Evolutionary conservation across 768 basidiomycete species (phyloP), one percentile per base, ranked within the genome.

Genomic region (Boletus huronensis): DNA sequence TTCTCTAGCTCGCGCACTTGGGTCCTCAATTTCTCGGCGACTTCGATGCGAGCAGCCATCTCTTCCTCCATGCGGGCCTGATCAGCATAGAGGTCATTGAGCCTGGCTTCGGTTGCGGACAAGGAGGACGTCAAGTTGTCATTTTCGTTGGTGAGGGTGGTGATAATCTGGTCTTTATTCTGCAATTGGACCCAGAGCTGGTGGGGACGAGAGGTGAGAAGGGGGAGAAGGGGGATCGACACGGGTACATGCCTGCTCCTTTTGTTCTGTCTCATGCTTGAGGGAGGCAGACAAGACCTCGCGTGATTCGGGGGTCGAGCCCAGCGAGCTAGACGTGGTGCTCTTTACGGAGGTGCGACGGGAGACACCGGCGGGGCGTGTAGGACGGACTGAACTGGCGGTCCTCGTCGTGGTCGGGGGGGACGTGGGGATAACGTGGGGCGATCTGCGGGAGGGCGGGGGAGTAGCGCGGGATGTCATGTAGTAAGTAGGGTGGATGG

Each of bases 1-100:
- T 84, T 91, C 74, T 95, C 93, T 19, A 94, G 72, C 55, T 93
- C 92, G 58, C 87, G 85, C 39, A 92, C 80, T 70, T 94, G 89
- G 17, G 77, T 70, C 54, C 93, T 77, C 48, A 95, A 77, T 69
- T 93, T 93, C 57, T 93, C 91, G 35, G 84, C 75, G 35, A 93
- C 83, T 61, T 93, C 90, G 60, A 91, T 84, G 44, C 88, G 84
- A 34, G 89, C 84, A 25, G 84, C 84, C 70, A 94, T 74, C 62
- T 94, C 90, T 56, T 84, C 78, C 69, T 95, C 93, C 74, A 83
- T 85, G 58, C 91, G 82, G 53, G 80, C 77, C 68, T 93, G 90
- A 60, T 93, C 91, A 13, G 85, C 76, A 64, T 92, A 92, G 47
- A 92, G 77, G 61, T 93, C 90, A 58, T 82, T 79, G 50, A 93